Evolutionary conservation across 73 alveolate species (phyloP).

Genomic region (Halteria grandinella): DNA sequence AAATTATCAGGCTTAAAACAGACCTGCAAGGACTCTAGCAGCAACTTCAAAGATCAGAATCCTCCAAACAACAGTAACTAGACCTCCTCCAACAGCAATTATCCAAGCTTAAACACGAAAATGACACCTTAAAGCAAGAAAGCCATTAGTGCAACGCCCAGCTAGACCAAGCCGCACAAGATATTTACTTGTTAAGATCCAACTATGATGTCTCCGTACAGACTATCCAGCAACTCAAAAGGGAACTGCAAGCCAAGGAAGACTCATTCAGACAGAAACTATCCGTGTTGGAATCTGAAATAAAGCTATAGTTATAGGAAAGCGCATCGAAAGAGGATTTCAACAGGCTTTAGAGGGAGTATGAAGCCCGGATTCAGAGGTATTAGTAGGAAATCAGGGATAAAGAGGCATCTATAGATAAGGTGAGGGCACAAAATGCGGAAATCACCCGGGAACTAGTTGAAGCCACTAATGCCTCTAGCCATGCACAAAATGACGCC

Average conservation of each 20-base stretch:
- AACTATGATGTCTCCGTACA: conserved; percentile 14
- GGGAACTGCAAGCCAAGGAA: not conserved
- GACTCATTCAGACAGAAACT: conserved; percentile 31
- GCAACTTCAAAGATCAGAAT: not conserved
- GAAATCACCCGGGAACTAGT: conserved; percentile 38
- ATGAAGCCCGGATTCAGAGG: not conserved
- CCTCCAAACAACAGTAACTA: not conserved
- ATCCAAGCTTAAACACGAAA: not conserved
- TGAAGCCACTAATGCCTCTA: conserved; percentile 36
- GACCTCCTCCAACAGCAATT: not conserved
- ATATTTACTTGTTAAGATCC: conserved; percentile 2
- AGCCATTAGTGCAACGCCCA: not conserved
- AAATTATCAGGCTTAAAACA: not conserved
- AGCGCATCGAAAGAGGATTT: conserved; percentile 7
- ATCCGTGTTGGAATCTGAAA: conserved; percentile 12
- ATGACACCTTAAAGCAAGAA: too few relatives aligned
- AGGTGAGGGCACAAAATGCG: conserved; percentile 7
- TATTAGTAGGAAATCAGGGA: not conserved
- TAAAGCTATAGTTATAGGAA: not conserved
- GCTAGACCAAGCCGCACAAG: conserved; percentile 21
- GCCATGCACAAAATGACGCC: conserved; percentile 33
- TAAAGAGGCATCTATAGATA: conserved; percentile 13
- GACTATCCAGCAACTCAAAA: not conserved
- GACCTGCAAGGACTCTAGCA: not conserved
- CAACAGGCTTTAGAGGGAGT: not conserved